These are phyloP conservation scores for Talaromyces rugulosus DNA, from an alignment of 2,329 filamentous ascomycete genomes.

Conservation along the genomic window DNA sequence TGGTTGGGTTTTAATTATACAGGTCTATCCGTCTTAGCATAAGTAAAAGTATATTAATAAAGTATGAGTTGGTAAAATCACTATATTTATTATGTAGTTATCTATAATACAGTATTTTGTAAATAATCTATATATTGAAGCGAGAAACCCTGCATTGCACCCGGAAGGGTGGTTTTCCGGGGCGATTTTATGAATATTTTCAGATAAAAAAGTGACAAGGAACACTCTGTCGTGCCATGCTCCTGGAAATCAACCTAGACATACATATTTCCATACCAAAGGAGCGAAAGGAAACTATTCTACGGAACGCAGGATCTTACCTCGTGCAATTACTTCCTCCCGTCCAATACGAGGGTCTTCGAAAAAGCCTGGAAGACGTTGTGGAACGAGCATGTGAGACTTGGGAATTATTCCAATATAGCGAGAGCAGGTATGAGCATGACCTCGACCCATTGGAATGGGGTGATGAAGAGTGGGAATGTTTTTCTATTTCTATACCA, in stretches of 20 bases:
- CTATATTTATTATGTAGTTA: too few species aligned
- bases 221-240: conserved; percentile 18
- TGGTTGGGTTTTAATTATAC: too few species aligned
- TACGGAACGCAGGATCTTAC: not conserved
- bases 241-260: conserved; percentile 16
- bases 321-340: conserved; percentile 5
- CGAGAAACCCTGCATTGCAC: too few species aligned
- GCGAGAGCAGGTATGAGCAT: conserved; percentile 11
- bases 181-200: too few species aligned
- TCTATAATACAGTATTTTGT: too few species aligned
- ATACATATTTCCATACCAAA: conserved; percentile 10
- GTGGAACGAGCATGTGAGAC: conserved; percentile 13
- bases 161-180: too few species aligned
- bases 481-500: not conserved
- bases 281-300: not conserved
- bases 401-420: conserved; percentile 15
- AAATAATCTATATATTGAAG: too few species aligned
- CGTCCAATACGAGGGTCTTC: conserved; percentile 11
- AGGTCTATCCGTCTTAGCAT: too few species aligned
- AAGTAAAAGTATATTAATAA: too few species aligned
- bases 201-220: conserved; percentile 7
- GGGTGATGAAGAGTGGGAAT: not conserved
- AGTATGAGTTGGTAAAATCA: too few species aligned
- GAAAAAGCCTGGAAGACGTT: conserved; percentile 12
- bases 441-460: conserved; percentile 1